Base-by-base conservation (phyloP, 2,329 filamentous ascomycete species). In the Aotearoamyces nothofagi region DNA sequence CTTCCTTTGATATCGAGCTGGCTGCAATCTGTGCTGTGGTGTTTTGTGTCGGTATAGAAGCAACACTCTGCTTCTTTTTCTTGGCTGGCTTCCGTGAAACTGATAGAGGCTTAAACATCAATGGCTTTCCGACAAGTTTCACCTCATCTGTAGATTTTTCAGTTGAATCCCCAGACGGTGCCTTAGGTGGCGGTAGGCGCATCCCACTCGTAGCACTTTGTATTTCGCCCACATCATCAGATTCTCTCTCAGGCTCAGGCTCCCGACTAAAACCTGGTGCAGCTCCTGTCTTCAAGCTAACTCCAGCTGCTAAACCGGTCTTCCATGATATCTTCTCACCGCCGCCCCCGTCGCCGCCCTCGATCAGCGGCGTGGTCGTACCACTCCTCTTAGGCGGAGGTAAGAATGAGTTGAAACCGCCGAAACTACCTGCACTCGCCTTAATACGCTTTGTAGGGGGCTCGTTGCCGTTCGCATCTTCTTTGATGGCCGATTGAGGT, bases 41-140 rank as follows among this genome's bases (percentile, higher is more conserved):
- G 31, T 35, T 17, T 40, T 22, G 22, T 14, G 28, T 26, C 24
- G 39, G 27, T 1, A 32, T 20, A 13, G 44, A 31, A 7, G 41
- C 34, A 3, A 43, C 30, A 9, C 30, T 28, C 22, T 33, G 50
- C 33, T 61, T 57, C 44, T 67, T 75, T 56, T 77, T 82, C 55
- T 79, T 83, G 37, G 67, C 69, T 16, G 73, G 64, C 37, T 78
- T 82, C 36, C 81, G 67, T 10, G 75, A 70, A 9, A 94, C 84
- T 1, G 86, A 93, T 20, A 94, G 59, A 3, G 87, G 87, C 47
- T 76, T 79, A 53, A 96, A 94, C 70, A 83, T 80, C 52, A 86
- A 69, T 9, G 83, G 71, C 42, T 86, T 90, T 12, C 79, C 80
- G 2, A 76, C 67, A 9, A 79, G 54, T 53, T 80, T 77, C 10